Evolutionary conservation across 345 rosid genomes (phyloP), one percentile per base, ranked within the genome.

Genomic region (Erysimum cheiranthoides): DNA sequence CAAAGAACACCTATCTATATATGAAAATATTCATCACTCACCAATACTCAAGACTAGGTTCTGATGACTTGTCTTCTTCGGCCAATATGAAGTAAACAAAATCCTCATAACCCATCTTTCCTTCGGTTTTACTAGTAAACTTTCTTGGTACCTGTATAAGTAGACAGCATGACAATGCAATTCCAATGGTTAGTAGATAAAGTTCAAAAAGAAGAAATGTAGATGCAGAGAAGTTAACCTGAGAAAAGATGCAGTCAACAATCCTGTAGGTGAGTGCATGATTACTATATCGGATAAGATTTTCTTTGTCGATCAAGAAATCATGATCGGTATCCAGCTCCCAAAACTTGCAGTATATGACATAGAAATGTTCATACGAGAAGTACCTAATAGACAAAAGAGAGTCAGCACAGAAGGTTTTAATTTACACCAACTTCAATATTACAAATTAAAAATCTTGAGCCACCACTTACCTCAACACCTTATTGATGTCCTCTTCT

Each of bases 261-360:
- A 93, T 91, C 80, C 97, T 86, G 77, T 91, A 93, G 66, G 98
- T 93, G 76, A 93, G 97, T 13, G 97, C 98, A 84, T 93, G 97
- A 80, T 91, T 93, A 68, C 98, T 94, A 82, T 93, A 93, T 87
- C 93, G 85, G 79, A 93, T 87, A 45, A 93, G 97, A 86, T 93
- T 93, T 84, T 93, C 98, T 84, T 91, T 90, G 86, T 93, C 96
- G n/a, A 91, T 93, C 81, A 90, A 84, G 83, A 93, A 93, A 87
- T 93, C 98, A 74, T 93, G 97, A 79, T 93, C 98, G n/a, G 90
- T 86, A 79, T 93, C 98, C 70, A 93, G 86, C 89, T 93, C 98
- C 98, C 98, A 93, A 72, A 91, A 93, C 83, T 91, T 93, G 94
- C 98, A 93, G 89, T 93, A 93, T 81, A 93, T 91, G 60, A 93